Percentiles rank a stretch among this genome's conserved stretches.
Conservation (phyloP, 352 stramenopile genomes). For the Pythium aristosporum region DNA sequence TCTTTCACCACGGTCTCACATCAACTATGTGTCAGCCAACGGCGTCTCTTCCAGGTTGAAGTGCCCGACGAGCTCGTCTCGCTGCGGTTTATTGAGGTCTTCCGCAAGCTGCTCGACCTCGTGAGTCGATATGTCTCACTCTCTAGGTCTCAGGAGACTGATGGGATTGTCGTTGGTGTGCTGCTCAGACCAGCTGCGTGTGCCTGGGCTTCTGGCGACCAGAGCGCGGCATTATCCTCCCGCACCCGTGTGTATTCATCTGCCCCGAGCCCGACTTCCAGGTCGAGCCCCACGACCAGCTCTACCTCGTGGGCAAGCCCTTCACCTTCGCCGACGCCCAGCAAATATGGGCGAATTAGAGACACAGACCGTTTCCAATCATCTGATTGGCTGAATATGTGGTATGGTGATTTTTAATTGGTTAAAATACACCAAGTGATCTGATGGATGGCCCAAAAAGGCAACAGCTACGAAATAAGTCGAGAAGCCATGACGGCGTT, state of each 20-base stretch:
- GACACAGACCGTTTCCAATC: background rate
- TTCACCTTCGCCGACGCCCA: constrained; percentile 42
- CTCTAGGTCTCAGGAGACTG: background rate
- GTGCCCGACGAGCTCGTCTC: constrained; percentile 48
- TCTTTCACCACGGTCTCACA: background rate
- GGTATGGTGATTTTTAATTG: too few relatives aligned
- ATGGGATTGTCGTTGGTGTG: background rate
- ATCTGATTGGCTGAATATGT: constrained; percentile 1
- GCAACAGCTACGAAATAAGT: background rate
- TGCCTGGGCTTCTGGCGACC: constrained; percentile 69
- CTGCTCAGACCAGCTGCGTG: constrained; percentile 46
- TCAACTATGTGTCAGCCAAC: constrained; percentile 32
- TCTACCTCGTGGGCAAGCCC: constrained; percentile 72
- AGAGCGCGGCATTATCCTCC: constrained; percentile 45
- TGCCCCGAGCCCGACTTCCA: constrained; percentile 57
- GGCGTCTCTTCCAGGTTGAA: constrained; percentile 67
- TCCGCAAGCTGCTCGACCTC: constrained; percentile 72
- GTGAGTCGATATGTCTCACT: constrained; percentile 24
- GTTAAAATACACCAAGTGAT: constrained; percentile 10
- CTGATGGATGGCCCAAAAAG: constrained; percentile 14
- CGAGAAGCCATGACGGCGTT: constrained; percentile 46
- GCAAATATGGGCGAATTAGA: constrained; percentile 38
- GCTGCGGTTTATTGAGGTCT: constrained; percentile 54
- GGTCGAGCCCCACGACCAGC: constrained; percentile 54
- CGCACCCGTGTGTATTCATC: constrained; percentile 68